Percentiles rank a stretch among this genome's conserved stretches.
phyloP scores from a whole-genome alignment of 2,329 filamentous ascomycete genomes.

The Arthrobotrys pseudoclavata region DNA sequence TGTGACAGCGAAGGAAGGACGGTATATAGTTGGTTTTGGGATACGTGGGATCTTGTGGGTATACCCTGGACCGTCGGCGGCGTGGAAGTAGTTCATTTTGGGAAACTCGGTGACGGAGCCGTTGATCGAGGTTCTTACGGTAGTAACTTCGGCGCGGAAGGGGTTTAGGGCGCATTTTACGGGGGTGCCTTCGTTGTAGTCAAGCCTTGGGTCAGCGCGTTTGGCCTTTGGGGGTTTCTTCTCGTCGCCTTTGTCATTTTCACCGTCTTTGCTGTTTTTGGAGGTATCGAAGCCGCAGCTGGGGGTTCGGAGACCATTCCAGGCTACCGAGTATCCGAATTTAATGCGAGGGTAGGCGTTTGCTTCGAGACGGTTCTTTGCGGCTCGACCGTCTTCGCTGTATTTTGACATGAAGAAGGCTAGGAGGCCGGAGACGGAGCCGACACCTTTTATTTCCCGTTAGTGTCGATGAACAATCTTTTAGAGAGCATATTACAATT shows the following conservation, averaged over 20 bases:
- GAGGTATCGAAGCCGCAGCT: constrained; percentile 7
- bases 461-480: no score
- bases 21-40: constrained; percentile 11
- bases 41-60: not conserved
- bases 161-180: constrained; percentile 5
- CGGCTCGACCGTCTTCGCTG: constrained; percentile 10
- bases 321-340: constrained; percentile 24
- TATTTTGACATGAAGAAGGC: constrained; percentile 52
- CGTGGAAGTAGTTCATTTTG: not conserved
- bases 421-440: constrained; percentile 33
- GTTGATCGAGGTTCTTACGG: not conserved
- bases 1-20: constrained; percentile 9
- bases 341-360: constrained; percentile 43
- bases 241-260: not conserved
- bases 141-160: not conserved
- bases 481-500: not conserved
- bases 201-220: not conserved
- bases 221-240: not conserved
- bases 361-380: constrained; percentile 31
- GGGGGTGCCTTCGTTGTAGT: constrained; percentile 16
- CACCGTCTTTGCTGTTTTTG: no score
- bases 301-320: constrained; percentile 42
- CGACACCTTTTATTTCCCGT: constrained; percentile 28
- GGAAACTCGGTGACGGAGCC: not conserved
- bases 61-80: not conserved